Conservation (phyloP, 176 grass and related monocot species). For the Aegilops umbellulata region DNA sequence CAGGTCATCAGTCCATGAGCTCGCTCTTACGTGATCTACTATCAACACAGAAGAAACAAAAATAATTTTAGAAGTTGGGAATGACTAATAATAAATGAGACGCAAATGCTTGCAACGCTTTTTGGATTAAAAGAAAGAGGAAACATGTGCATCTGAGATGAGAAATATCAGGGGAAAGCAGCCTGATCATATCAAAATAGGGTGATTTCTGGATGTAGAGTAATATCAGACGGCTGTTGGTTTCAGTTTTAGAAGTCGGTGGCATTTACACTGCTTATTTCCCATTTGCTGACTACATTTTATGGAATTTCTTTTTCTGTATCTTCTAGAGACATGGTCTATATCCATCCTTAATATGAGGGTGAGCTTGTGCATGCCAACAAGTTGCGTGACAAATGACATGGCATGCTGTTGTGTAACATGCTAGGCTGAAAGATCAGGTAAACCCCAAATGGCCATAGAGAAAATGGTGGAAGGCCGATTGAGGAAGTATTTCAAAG, state of each 20-base stretch:
- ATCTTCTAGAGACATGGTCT: not conserved
- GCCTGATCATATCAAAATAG: not conserved
- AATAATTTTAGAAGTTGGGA: not conserved
- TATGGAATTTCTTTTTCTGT: not conserved
- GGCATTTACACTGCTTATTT: not conserved
- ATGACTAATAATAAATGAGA: not conserved
- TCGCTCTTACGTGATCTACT: not conserved
- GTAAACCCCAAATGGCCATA: constrained; percentile 87
- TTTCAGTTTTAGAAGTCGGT: not conserved
- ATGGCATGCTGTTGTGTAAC: constrained; percentile 11
- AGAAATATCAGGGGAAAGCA: not conserved
- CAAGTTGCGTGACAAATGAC: not conserved
- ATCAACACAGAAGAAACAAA: not conserved
- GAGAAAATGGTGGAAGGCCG: constrained; percentile 98
- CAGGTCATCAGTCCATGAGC: not conserved
- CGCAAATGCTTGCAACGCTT: not conserved
- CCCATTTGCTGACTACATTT: not conserved
- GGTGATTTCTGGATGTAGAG: not conserved
- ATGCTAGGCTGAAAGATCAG: constrained; percentile 80
- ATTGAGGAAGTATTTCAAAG: constrained; percentile 85
- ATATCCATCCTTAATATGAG: not conserved
- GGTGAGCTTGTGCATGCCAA: not conserved
- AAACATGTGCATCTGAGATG: not conserved
- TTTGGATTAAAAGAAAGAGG: not conserved
- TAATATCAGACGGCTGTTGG: not conserved